Base-by-base conservation (phyloP, 1,284 basidiomycete genomes). In the Golubevia sp. region DNA sequence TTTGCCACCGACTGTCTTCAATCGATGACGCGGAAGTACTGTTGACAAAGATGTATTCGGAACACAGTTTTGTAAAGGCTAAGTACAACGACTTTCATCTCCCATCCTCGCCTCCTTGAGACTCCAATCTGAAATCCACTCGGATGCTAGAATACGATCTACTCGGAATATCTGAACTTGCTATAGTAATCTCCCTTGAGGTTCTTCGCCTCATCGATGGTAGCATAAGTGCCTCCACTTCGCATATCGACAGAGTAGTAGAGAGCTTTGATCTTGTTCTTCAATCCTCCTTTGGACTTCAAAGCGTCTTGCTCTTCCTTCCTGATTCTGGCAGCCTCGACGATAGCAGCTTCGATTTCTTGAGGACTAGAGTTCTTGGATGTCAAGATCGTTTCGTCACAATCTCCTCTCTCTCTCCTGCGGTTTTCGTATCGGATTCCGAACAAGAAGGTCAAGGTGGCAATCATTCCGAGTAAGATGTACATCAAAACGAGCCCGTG, bases 401-500 rank as follows among this genome's bases (percentile, higher is more conserved):
- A 56, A 38, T 57, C 50, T 21, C 76, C 74, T 6, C 61, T 61
- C 7, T 66, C 66, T n/a, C 69, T 62, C 50, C 63, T 51, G 13
- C 60, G 56, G 56, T 77, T 77, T 49, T 69, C 69, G 27, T 61
- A 49, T 54, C 58, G 56, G 48, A 74, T 48, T 7, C 64, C 63
- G 55, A 61, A 66, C 58, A 57, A 65, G 64, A 74, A 76, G 55
- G 68, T 30, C 55, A 49, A 24, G 50, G 73, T 65, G 49, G 68
- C 50, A 57, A 68, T 26, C 26, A 73, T 65, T n/a, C 73, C 72
- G n/a, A 76, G 70, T 13, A 59, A 62, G 15, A 76, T 61, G 65
- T 77, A 77, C 8, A 69, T 62, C 20, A 77, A 56, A 8, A 77
- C 67, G 49, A 77, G 62, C 4, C 67, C 58, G 58, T 77, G 75